A percentile compares a stretch with the other conserved stretches of the same genome.
phyloP scores from a whole-genome alignment of 1,139 yeast genomes.

The Candida dubliniensis region DNA sequence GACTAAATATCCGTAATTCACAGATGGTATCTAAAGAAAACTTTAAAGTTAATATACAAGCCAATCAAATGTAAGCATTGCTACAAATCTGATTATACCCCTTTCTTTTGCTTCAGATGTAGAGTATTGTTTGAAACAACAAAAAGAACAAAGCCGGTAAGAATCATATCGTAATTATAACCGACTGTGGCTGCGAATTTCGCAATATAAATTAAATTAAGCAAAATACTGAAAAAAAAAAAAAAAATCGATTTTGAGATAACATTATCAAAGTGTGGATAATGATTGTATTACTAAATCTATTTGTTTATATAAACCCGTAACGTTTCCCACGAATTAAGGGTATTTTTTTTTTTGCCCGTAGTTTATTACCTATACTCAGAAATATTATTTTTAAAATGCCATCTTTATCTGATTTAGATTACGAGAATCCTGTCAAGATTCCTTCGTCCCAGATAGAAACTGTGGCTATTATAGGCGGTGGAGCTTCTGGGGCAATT shows the following conservation, averaged over 20 bases:
- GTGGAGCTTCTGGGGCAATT: constrained; percentile 54
- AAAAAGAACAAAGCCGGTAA: not conserved
- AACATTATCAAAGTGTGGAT: not conserved
- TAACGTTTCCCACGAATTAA: too few species aligned
- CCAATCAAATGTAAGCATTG: too few species aligned
- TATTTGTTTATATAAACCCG: too few species aligned
- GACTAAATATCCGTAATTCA: too few species aligned
- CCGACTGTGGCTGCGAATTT: constrained; percentile 9
- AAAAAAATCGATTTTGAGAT: too few species aligned
- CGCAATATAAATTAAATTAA: not conserved
- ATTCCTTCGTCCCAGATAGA: constrained; percentile 17
- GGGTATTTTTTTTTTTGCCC: too few species aligned
- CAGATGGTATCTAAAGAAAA: too few species aligned
- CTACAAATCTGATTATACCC: too few species aligned
- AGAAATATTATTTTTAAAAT: constrained; percentile 2
- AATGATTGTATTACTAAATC: not conserved
- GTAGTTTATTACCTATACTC: not conserved
- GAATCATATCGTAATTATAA: not conserved
- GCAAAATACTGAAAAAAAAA: not conserved
- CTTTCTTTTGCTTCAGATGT: too few species aligned
- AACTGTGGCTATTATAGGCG: constrained; percentile 50
- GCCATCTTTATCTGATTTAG: constrained; percentile 14
- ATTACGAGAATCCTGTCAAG: constrained; percentile 12
- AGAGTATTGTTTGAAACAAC: too few species aligned
- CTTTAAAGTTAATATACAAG: too few species aligned